Conservation (phyloP, 1,139 yeast genomes). For the Debaryomyces sp. region DNA sequence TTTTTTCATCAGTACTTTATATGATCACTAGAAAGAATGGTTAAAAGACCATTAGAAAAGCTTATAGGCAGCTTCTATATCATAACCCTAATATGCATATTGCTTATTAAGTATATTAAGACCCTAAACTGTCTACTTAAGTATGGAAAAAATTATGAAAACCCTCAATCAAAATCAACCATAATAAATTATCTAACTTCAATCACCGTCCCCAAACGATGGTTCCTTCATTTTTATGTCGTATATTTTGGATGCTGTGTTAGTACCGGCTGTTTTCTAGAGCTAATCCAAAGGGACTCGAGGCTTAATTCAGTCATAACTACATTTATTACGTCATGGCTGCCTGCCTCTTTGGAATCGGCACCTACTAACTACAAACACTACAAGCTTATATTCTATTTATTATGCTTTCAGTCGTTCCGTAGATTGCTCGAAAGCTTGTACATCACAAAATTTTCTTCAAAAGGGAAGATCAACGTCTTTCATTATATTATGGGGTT, state of each 20-base stretch:
- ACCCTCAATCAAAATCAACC: constrained; percentile 2
- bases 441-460: constrained; percentile 49
- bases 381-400: constrained; percentile 16
- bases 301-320: constrained; percentile 4
- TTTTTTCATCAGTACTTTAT: not conserved
- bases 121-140: constrained; percentile 19
- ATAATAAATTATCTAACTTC: constrained; percentile 10
- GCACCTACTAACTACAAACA: constrained; percentile 10
- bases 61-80: constrained; percentile 4
- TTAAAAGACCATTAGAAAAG: not conserved
- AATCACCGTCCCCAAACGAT: constrained; percentile 50
- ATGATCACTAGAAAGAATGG: not conserved
- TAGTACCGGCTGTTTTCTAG: not conserved
- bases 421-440: constrained; percentile 68
- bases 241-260: constrained; percentile 22
- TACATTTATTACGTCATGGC: constrained; percentile 10
- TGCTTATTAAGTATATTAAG: constrained; percentile 15
- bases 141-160: constrained; percentile 22
- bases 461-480: constrained; percentile 64
- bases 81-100: constrained; percentile 10
- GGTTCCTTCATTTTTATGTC: constrained; percentile 52
- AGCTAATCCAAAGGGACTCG: not conserved
- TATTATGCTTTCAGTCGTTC: constrained; percentile 54
- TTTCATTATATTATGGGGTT: constrained; percentile 79
- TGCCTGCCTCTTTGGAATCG: constrained; percentile 12